These are phyloP conservation scores for Escovopsis sp. DNA, from an alignment of 2,329 filamentous ascomycete species.

Conservation along the genomic window DNA sequence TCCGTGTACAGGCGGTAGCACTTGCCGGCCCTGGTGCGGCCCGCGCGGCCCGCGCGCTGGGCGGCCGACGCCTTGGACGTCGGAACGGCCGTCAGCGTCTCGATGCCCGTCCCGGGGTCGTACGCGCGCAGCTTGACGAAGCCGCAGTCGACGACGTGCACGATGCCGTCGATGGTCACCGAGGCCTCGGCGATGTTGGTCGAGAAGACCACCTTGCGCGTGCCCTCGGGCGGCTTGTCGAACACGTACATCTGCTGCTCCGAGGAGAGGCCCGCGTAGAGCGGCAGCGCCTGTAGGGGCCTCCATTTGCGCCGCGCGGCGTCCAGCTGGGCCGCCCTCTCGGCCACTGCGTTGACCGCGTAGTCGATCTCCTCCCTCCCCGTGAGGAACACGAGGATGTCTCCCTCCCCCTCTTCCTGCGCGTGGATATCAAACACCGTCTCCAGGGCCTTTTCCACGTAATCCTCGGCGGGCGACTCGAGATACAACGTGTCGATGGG, in stretches of 20 bases:
- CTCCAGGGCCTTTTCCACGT: constrained; percentile 67
- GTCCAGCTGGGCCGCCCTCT: constrained; percentile 49
- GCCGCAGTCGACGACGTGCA: constrained; percentile 80
- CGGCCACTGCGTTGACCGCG: constrained; percentile 63
- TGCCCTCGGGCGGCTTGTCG: constrained; percentile 65
- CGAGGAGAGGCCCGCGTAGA: constrained; percentile 78
- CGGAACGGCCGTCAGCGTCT: constrained; percentile 66
- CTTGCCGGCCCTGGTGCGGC: constrained; percentile 78
- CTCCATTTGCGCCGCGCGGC: not conserved
- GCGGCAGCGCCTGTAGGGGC: constrained; percentile 39
- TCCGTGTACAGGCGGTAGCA: constrained; percentile 91
- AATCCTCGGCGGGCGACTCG: constrained; percentile 65
- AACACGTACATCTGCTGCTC: constrained; percentile 96
- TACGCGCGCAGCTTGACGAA: constrained; percentile 84
- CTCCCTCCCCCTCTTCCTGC: constrained; percentile 57
- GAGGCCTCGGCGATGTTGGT: constrained; percentile 97
- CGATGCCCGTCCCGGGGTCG: constrained; percentile 72
- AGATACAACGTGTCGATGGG: constrained; percentile 79
- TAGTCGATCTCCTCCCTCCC: constrained; percentile 86
- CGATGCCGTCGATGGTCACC: constrained; percentile 83
- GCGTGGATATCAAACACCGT: constrained; percentile 80
- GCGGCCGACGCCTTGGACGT: constrained; percentile 87
- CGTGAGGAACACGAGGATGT: constrained; percentile 83
- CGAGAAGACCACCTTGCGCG: constrained; percentile 78
- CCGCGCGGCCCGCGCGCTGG: constrained; percentile 79